Percentiles rank a stretch among this genome's conserved stretches.
phyloP scores from a whole-genome alignment of 768 basidiomycete genomes.

The Pisolithus albus region DNA sequence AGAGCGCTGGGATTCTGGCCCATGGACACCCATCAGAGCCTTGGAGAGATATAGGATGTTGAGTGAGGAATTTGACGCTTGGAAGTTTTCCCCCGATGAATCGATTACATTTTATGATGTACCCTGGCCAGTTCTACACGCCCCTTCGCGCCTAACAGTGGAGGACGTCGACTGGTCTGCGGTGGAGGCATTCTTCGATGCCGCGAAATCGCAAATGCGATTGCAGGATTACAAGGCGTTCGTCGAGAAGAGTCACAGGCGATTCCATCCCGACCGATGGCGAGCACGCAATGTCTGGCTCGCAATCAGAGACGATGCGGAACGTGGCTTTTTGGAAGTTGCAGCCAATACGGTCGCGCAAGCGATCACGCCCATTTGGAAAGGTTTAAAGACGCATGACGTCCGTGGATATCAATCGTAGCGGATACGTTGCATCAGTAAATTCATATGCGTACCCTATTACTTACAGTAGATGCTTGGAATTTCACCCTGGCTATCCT shows the following conservation, averaged over 20 bases:
- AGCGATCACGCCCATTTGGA: constrained; percentile 66
- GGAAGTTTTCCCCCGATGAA: constrained; percentile 45
- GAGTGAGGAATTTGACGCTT: constrained; percentile 55
- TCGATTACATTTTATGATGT: constrained; percentile 56
- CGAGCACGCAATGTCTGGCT: constrained; percentile 55
- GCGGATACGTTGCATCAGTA: background rate
- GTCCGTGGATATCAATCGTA: background rate
- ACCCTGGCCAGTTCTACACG: constrained; percentile 69
- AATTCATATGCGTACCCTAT: background rate
- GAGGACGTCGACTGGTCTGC: constrained; percentile 67
- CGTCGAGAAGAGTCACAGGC: constrained; percentile 61
- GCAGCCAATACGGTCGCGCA: constrained; percentile 70
- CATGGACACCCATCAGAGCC: constrained; percentile 61
- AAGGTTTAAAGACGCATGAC: constrained; percentile 30
- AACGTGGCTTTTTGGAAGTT: constrained; percentile 57
- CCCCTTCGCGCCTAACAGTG: constrained; percentile 45
- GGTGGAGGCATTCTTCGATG: constrained; percentile 65
- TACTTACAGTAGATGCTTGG: no score
- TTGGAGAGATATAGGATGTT: constrained; percentile 61
- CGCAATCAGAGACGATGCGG: constrained; percentile 50
- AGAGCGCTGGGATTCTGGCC: constrained; percentile 49
- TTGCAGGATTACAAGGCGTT: constrained; percentile 56
- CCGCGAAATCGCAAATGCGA: constrained; percentile 46
- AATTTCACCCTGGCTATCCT: no score
- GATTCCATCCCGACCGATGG: constrained; percentile 83